These are phyloP conservation scores for Telopea speciosissima DNA, from an alignment of 177 flowering plant genomes.

Conservation along the genomic window DNA sequence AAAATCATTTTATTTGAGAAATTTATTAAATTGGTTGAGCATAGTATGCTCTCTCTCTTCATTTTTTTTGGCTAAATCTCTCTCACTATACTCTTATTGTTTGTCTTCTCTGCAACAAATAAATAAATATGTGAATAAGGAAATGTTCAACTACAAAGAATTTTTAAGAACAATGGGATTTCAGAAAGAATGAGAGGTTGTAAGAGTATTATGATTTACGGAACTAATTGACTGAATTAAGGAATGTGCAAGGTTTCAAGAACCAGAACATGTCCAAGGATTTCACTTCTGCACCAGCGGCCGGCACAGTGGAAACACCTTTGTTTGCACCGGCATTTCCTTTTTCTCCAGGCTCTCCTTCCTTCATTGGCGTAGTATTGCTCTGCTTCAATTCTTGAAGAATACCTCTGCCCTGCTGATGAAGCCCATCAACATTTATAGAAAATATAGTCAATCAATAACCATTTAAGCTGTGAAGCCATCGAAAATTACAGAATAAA, in stretches of 20 bases:
- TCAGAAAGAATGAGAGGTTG: neutral
- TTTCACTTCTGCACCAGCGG: conserved; percentile 34
- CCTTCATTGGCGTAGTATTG: conserved; percentile 20
- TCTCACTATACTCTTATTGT: neutral
- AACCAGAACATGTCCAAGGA: conserved; percentile 74
- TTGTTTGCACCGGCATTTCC: conserved; percentile 10
- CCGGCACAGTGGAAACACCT: conserved; percentile 12
- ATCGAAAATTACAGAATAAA: no score
- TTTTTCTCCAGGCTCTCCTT: conserved; percentile 16
- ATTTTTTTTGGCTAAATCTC: no score
- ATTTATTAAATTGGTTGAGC: neutral
- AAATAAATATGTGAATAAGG: no score
- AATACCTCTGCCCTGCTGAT: conserved; percentile 45
- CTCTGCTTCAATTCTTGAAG: conserved; percentile 42
- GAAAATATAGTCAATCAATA: no score
- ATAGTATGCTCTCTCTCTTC: no score
- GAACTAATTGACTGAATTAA: neutral
- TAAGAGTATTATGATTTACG: no score
- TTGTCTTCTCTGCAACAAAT: neutral
- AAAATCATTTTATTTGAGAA: no score
- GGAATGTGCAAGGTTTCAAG: conserved; percentile 75
- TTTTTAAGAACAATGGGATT: no score
- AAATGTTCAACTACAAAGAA: no score
- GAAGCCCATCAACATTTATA: neutral
- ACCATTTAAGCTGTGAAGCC: neutral